Percentiles rank a stretch among this genome's conserved stretches.
Evolutionary conservation across 2,329 filamentous ascomycete species (phyloP).

Genomic region (Talaromyces sp.): DNA sequence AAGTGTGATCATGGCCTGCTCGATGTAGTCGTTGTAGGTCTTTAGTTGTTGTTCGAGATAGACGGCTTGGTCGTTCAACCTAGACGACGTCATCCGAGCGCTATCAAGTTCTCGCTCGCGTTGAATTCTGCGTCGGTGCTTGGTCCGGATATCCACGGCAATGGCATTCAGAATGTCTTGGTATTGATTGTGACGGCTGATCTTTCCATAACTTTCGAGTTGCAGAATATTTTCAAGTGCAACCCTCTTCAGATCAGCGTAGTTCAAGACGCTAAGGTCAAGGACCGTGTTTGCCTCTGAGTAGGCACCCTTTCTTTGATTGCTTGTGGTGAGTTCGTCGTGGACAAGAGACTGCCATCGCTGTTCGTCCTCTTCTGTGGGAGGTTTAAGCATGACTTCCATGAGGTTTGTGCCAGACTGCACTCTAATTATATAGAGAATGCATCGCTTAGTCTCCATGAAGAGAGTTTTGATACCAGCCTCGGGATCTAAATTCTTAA

Average conservation of each 20-base stretch:
- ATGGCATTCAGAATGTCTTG: conserved; percentile 98
- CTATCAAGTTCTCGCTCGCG: conserved; percentile 81
- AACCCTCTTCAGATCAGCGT: conserved; percentile 86
- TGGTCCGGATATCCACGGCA: conserved; percentile 92
- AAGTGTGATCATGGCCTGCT: conserved; percentile 94
- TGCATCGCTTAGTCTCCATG: conserved; percentile 96
- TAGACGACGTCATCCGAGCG: conserved; percentile 42
- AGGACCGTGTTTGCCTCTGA: conserved; percentile 77
- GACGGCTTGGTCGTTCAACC: conserved; percentile 61
- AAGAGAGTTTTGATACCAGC: conserved; percentile 87
- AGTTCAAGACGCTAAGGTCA: conserved; percentile 84
- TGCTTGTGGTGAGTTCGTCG: conserved; percentile 71
- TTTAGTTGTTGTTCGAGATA: conserved; percentile 95
- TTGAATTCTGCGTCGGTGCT: conserved; percentile 88
- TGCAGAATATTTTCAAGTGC: conserved; percentile 90
- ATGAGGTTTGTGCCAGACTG: conserved; percentile 89
- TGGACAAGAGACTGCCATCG: conserved; percentile 77
- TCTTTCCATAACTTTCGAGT: conserved; percentile 79
- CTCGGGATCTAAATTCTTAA: conserved; percentile 64
- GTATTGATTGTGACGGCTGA: conserved; percentile 82
- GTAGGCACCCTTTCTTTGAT: conserved; percentile 75
- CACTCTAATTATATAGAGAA: conserved; percentile 95
- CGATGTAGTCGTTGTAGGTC: conserved; percentile 98
- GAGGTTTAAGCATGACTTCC: conserved; percentile 89
- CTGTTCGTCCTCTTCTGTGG: conserved; percentile 78